Base-by-base conservation (phyloP, 345 rosid genomes). In the Crucihimalaya himalaica region DNA sequence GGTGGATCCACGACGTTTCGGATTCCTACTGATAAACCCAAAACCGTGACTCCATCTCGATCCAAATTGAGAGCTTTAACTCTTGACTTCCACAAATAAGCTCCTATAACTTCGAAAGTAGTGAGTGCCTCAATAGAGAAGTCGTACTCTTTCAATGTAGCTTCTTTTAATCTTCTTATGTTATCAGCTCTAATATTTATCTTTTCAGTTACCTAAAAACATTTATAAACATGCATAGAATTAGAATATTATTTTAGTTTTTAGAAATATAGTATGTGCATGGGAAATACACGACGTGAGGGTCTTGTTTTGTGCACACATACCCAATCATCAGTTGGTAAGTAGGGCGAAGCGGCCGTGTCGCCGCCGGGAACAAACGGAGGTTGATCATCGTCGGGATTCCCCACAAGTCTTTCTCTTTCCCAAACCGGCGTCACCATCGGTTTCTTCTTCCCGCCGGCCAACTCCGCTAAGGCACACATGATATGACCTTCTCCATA, bases 341-440 rank as follows among this genome's bases (percentile, higher is more conserved):
- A 45, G 51, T 73, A 77, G 0, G 83, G 81, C 0, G 83, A 80
- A 19, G 63, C 40, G 1, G 84, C 84, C 14, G 63, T 63, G 16
- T 67, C 60, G 18, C 52, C 63, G 3, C 31, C 1, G 50, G 73
- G 58, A 52, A 59, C 8, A 16, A 50, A 23, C 2, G 58, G 39
- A 31, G 43, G 40, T 61, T 66, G 5, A 29, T 56, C 55, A 27
- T 39, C 39, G 39, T 34, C n/a, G 21, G 45, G 40, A 20, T 32
- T 25, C 25, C 77, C 72, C 8, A 67, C 72, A 2, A 86, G 73
- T 14, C 71, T 71, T 45, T 82, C 81, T 63, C 90, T 85, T 52
- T 83, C 80, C 89, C 89, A 82, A 4, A 86, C 72, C 4, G 87
- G 87, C 5, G 64, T 79, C 54, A 68, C 64, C 2, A 64, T 48